Evolutionary conservation across 345 rosid genomes (phyloP).

Genomic region (Boechera divaricarpa): DNA sequence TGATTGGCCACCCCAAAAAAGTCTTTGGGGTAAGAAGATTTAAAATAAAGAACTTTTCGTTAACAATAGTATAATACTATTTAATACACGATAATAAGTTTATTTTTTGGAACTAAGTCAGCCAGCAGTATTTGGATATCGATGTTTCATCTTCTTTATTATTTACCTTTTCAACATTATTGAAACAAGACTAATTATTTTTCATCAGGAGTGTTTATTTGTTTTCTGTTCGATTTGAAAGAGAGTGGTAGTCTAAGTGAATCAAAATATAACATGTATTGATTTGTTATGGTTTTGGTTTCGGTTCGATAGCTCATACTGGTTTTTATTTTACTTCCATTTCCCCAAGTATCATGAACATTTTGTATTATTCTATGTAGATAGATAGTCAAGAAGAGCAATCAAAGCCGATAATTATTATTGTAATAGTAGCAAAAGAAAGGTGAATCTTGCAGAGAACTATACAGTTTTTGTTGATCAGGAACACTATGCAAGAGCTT

Average conservation of each 20-base stretch:
- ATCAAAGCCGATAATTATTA: neutral
- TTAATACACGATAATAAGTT: neutral
- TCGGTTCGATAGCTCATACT: too few species aligned
- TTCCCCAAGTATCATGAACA: neutral
- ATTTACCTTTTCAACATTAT: constrained; percentile 23
- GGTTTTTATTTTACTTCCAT: too few species aligned
- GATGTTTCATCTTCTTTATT: constrained; percentile 13
- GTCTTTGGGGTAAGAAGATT: constrained; percentile 28
- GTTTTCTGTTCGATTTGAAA: too few species aligned
- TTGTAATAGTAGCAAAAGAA: constrained; percentile 3
- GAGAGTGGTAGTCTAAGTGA: neutral
- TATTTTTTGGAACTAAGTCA: constrained; percentile 28
- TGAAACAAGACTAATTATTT: neutral
- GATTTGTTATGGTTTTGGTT: too few species aligned
- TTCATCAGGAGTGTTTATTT: neutral
- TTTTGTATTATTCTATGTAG: neutral
- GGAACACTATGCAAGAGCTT: constrained; percentile 62
- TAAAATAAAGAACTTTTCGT: constrained; percentile 19
- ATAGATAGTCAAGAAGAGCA: constrained; percentile 6
- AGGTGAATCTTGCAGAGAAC: constrained; percentile 20
- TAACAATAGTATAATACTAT: neutral
- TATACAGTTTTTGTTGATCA: constrained; percentile 21
- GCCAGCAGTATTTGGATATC: constrained; percentile 27
- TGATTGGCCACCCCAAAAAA: constrained; percentile 37
- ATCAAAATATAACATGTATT: neutral